These are phyloP conservation scores for Cornus florida DNA, from an alignment of 148 eudicot species.

Conservation along the genomic window DNA sequence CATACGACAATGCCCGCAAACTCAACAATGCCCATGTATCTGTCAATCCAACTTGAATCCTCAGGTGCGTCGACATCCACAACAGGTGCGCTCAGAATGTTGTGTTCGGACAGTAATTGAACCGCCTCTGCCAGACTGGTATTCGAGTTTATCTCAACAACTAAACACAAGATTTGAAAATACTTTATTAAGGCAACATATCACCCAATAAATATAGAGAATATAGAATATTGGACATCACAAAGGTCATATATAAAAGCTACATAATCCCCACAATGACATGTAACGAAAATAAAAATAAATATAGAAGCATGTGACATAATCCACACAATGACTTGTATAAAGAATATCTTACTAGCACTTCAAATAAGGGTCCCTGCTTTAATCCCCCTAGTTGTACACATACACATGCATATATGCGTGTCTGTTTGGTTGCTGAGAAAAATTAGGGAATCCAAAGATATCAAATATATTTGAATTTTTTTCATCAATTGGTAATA, in stretches of 20 bases:
- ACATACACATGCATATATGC: no score
- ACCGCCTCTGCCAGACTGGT: constrained; percentile 87
- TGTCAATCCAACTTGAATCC: constrained; percentile 88
- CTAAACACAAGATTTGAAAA: constrained; percentile 22
- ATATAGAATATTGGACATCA: neutral
- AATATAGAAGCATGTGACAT: no score
- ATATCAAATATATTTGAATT: no score
- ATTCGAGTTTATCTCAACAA: constrained; percentile 80
- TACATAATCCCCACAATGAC: neutral
- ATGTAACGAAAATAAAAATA: neutral
- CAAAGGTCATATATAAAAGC: neutral
- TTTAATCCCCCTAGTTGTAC: neutral
- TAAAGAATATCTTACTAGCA: neutral
- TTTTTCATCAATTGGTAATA: neutral
- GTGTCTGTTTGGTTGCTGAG: neutral
- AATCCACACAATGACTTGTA: neutral
- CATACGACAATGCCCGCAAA: constrained; percentile 96
- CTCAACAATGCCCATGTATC: constrained; percentile 87
- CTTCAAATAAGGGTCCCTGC: neutral
- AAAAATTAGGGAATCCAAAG: neutral
- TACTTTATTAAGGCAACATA: neutral
- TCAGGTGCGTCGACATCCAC: constrained; percentile 76
- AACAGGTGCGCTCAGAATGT: constrained; percentile 85
- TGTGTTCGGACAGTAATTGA: constrained; percentile 66
- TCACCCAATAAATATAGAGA: neutral